phyloP scores from a whole-genome alignment of 2,329 filamentous ascomycete species.

The Calonectria hongkongensis region DNA sequence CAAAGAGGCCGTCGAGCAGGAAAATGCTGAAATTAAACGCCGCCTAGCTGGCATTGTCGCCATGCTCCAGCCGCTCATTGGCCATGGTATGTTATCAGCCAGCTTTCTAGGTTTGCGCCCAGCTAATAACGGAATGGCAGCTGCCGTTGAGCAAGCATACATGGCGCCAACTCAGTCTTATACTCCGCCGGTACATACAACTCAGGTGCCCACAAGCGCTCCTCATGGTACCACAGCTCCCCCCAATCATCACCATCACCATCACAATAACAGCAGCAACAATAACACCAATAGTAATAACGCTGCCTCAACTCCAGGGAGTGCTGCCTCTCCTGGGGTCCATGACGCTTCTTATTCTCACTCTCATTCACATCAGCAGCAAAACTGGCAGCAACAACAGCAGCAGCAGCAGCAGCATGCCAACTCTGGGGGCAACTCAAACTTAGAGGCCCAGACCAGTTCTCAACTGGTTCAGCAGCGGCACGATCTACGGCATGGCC shows the following conservation, averaged over 20 bases:
- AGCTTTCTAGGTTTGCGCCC: not conserved
- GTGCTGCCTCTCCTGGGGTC: conserved; percentile 50
- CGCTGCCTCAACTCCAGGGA: conserved; percentile 53
- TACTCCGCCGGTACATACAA: conserved; percentile 48
- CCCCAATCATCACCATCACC: conserved; percentile 3
- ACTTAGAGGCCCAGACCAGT: conserved; percentile 41
- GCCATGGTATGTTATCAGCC: conserved; percentile 48
- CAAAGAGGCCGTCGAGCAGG: conserved; percentile 85
- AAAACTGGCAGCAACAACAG: conserved; percentile 45
- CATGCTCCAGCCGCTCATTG: conserved; percentile 77
- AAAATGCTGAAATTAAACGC: conserved; percentile 86
- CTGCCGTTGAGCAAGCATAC: conserved; percentile 57
- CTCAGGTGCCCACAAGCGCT: conserved; percentile 42
- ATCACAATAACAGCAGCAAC: conserved; percentile 21
- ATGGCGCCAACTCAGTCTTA: conserved; percentile 58
- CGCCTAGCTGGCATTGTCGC: conserved; percentile 79
- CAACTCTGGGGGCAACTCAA: not conserved
- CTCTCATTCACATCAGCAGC: conserved; percentile 40
- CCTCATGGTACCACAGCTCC: conserved; percentile 19
- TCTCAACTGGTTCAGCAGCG: conserved; percentile 67
- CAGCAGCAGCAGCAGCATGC: conserved; percentile 34
- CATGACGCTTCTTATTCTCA: conserved; percentile 45
- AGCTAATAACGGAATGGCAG: conserved; percentile 39
- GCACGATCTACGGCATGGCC: conserved; percentile 70
- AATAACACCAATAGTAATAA: conserved; percentile 55